A percentile compares a stretch with the other conserved stretches of the same genome.
Conservation (phyloP, 1,284 basidiomycete genomes). For the Puccinia novopanici region DNA sequence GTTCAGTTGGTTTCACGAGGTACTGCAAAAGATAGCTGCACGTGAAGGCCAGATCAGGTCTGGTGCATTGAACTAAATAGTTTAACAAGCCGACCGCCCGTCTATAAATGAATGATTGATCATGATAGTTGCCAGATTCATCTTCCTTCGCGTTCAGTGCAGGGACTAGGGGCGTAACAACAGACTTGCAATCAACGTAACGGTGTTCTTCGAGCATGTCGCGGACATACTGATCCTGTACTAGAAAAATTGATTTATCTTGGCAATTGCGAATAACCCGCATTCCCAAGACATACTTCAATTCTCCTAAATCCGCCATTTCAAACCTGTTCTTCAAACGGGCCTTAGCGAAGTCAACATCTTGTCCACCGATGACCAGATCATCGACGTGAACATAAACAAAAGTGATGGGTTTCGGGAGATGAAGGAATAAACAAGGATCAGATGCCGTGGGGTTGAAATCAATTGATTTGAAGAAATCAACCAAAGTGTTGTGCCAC, state of each 20-base stretch:
- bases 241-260: not conserved
- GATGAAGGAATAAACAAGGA: conserved; percentile 7
- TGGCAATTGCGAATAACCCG: not conserved
- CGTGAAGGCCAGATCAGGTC: conserved; percentile 16
- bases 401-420: too few species aligned
- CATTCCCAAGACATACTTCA: conserved; percentile 10
- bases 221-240: conserved; percentile 26
- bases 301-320: conserved; percentile 18
- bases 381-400: conserved; percentile 10
- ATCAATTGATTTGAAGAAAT: not conserved
- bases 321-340: too few species aligned
- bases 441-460: not conserved
- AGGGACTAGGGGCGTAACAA: not conserved
- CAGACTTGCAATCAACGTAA: not conserved
- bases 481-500: not conserved
- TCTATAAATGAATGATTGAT: not conserved
- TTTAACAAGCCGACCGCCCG: not conserved
- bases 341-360: not conserved
- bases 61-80: conserved; percentile 22
- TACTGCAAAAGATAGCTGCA: not conserved
- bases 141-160: not conserved
- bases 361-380: not conserved
- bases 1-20: not conserved
- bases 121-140: too few species aligned
- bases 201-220: not conserved